phyloP scores from a whole-genome alignment of 768 basidiomycete genomes.

The Pleurotus sapidus region DNA sequence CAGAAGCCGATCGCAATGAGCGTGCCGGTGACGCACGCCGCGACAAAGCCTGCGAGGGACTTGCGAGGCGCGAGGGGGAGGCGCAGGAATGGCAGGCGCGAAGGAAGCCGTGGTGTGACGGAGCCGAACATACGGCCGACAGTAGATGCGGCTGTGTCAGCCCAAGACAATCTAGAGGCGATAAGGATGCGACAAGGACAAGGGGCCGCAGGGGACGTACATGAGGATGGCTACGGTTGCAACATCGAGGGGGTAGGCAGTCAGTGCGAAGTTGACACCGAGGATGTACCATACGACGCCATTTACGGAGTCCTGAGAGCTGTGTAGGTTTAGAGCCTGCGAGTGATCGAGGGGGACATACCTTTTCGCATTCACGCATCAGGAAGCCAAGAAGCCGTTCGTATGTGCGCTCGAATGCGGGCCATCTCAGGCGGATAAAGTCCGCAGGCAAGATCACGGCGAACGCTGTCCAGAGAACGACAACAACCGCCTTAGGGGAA shows the following conservation, averaged over 20 bases:
- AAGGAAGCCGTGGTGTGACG: slow-evolving; percentile 46
- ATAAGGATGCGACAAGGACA: slow-evolving; percentile 3
- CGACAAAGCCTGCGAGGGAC: slow-evolving; percentile 80
- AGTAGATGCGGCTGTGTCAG: slow-evolving; percentile 91
- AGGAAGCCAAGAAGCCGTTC: slow-evolving; percentile 74
- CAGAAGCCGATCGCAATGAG: slow-evolving; percentile 70
- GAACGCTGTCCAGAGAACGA: slow-evolving; percentile 63
- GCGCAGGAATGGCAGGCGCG: slow-evolving; percentile 37
- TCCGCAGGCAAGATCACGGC: slow-evolving; percentile 73
- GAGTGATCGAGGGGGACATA: slow-evolving; percentile 23
- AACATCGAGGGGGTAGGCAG: slow-evolving; percentile 78
- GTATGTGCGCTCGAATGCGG: slow-evolving; percentile 64
- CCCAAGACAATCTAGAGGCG: slow-evolving; percentile 80
- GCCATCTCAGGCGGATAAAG: slow-evolving; percentile 64
- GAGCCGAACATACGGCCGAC: slow-evolving; percentile 82
- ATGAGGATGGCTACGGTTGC: slow-evolving; percentile 89
- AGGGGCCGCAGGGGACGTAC: slow-evolving; percentile 40
- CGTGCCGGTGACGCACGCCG: slow-evolving; percentile 72
- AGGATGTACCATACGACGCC: slow-evolving; percentile 92
- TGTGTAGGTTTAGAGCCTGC: not conserved
- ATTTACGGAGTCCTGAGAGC: slow-evolving; percentile 60
- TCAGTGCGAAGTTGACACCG: slow-evolving; percentile 76
- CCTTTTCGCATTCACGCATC: slow-evolving; percentile 89
- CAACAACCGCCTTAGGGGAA: slow-evolving; percentile 60
- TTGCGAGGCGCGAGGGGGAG: slow-evolving; percentile 81